These are phyloP conservation scores for Polytolypa hystricis DNA, from an alignment of 2,329 filamentous ascomycete species.

Conservation along the genomic window DNA sequence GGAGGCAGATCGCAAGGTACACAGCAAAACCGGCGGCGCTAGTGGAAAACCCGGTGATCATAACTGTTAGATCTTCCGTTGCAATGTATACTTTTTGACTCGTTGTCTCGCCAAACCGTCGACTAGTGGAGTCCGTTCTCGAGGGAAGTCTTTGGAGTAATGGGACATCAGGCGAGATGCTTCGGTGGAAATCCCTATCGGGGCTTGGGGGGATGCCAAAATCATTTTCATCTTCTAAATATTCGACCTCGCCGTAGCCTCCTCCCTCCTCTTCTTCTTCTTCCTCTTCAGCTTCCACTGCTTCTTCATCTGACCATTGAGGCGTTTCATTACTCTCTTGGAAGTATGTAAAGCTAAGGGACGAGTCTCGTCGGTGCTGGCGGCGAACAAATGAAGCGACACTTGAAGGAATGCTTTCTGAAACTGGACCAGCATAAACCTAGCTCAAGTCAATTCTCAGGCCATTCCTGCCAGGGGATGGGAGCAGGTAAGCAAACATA, in stretches of 20 bases:
- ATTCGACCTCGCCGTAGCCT: slow-evolving; percentile 22
- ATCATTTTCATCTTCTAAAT: slow-evolving; percentile 16
- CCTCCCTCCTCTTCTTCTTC: slow-evolving; percentile 22
- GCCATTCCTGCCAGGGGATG: slow-evolving; percentile 5
- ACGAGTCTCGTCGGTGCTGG: slow-evolving; percentile 69
- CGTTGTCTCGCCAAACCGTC: slow-evolving; percentile 45
- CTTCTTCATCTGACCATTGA: slow-evolving; percentile 43
- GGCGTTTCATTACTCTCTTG: slow-evolving; percentile 55
- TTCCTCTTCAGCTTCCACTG: slow-evolving; percentile 28
- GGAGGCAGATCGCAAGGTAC: slow-evolving; percentile 60
- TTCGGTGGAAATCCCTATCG: slow-evolving; percentile 9
- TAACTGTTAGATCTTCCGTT: slow-evolving; percentile 89
- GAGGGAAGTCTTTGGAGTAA: slow-evolving; percentile 64
- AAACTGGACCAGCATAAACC: slow-evolving; percentile 84
- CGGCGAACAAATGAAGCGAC: slow-evolving; percentile 85
- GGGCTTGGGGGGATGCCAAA: slow-evolving; percentile 6
- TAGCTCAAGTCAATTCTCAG: slow-evolving; percentile 19
- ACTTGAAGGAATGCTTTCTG: slow-evolving; percentile 91
- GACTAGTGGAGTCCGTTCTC: slow-evolving; percentile 54
- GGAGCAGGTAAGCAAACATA: slow-evolving; percentile 27
- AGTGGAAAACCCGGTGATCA: slow-evolving; percentile 81
- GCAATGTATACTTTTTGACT: slow-evolving; percentile 89
- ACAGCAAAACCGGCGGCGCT: slow-evolving; percentile 55
- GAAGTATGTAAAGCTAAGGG: slow-evolving; percentile 81
- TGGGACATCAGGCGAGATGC: slow-evolving; percentile 41